phyloP scores from a whole-genome alignment of 2,329 filamentous ascomycete species.

The Botryotinia globosa region DNA sequence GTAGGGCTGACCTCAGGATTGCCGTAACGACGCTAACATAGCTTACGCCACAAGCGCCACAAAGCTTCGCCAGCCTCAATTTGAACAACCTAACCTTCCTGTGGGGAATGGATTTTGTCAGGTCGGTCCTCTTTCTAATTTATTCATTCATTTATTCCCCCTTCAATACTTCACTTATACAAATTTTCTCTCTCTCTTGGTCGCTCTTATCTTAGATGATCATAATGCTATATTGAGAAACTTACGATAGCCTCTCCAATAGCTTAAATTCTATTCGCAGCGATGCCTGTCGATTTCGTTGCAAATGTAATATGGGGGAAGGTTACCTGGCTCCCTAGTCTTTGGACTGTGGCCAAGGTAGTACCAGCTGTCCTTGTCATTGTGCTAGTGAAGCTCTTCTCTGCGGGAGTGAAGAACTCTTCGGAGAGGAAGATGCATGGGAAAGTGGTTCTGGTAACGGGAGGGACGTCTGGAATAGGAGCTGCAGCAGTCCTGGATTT shows the following conservation, averaged over 20 bases:
- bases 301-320: slow-evolving; percentile 31
- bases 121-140: background rate
- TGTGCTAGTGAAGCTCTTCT: slow-evolving; percentile 69
- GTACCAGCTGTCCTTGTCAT: slow-evolving; percentile 51
- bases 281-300: slow-evolving; percentile 37
- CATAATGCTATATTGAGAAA: slow-evolving; percentile 13
- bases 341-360: slow-evolving; percentile 52
- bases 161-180: background rate
- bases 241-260: background rate
- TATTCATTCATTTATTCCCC: background rate
- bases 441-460: slow-evolving; percentile 89
- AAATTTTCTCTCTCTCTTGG: background rate
- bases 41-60: slow-evolving; percentile 18
- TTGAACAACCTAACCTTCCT: too few species aligned
- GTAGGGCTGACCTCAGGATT: slow-evolving; percentile 1
- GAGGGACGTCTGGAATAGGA: slow-evolving; percentile 91
- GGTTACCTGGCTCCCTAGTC: slow-evolving; percentile 29
- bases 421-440: slow-evolving; percentile 86
- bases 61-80: slow-evolving; percentile 11
- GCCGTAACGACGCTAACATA: slow-evolving; percentile 4
- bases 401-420: slow-evolving; percentile 68
- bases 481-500: slow-evolving; percentile 71
- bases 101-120: slow-evolving; percentile 3
- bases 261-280: slow-evolving; percentile 1
- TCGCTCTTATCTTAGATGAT: background rate